Evolutionary conservation across 371 early-diverging fungal genomes (phyloP), one percentile per base, ranked within the genome.

Genomic region (Apophysomyces ossiformis): DNA sequence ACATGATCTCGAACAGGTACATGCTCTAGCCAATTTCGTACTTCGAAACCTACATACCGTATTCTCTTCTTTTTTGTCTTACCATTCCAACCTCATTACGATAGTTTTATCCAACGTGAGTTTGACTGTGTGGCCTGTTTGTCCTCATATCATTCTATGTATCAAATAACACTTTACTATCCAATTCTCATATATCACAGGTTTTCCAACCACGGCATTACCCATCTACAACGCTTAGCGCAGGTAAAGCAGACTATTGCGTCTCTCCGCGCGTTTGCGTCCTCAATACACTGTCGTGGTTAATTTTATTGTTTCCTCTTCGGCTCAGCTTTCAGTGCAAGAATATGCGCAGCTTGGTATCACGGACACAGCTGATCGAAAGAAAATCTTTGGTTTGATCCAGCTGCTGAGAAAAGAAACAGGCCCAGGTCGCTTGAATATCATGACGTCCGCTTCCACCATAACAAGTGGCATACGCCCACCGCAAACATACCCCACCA

Each of bases 271-370:
- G 54, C 54, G 54, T 50, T 18, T 26, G 35, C 54, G 54, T 50
- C 13, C 13, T n/a, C 54, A 50, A 50, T 16, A 50, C 21, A 50
- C 21, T 50, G 54, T 50, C 21, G 54, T 50, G 54, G 18, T 21
- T 50, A 21, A 50, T 18, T 45, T 45, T 45, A 45, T 45, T n/a
- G 4, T n/a, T 45, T 45, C 21, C n/a, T 50, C n/a, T 18, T 50
- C 37, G 54, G 8, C 57, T 45, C 58, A 89, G 87, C 83, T 95
- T 62, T 91, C 91, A 36, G 90, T 95, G 87, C 90, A 90, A 73
- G 93, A 93, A 78, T 95, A 92, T 77, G 85, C 83, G 54, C 73
- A 83, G n/a, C 81, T 93, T 35, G 95, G 95, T 15, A 91, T 95
- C 35, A 88, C 86, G 18, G 83, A 87, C 47, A 89, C 89, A 79